Base-by-base conservation (phyloP, 768 basidiomycete genomes). In the Leccinum ochraceum region DNA sequence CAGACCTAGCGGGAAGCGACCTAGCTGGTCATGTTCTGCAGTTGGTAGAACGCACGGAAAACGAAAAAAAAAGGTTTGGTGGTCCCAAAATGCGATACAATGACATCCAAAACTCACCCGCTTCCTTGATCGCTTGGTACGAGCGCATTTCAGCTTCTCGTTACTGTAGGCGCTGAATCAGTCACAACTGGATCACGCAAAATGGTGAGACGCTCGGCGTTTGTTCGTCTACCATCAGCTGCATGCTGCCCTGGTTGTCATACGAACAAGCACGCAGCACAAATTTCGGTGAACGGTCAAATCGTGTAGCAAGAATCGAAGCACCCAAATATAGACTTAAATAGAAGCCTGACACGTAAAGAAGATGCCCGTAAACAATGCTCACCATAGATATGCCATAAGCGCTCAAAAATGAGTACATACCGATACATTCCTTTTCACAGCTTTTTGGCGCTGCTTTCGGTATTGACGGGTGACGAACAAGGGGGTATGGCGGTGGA, bases 311-410 rank as follows among this genome's bases (percentile, higher is more conserved):
- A 22, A 53, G 49, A 49, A 49, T 44, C 30, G 60, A 58, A 13
- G 48, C 26, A 49, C 22, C 24, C 37, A 17, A 6, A 54, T 54
- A 36, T 39, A 22, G 24, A 44, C 56, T 52, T 44, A 44, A 16
- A 44, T 52, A 62, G 34, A 50, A 54, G 53, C 17, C 56, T 24
- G 34, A 56, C 32, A 17, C 20, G 14, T 7, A 32, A 52, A 20
- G 24, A 59, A 16, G n/a, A 14, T 10, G 39, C 2, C 28, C 1
- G 34, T 24, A 32, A 17, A 42, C 14, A 32, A 24, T 39, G 59
- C 60, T 49, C 48, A 65, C 56, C 22, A 26, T 56, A 20, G 48
- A 50, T 32, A 20, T 9, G 30, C 9, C 49, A 30, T n/a, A 39
- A 39, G 20, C 34, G n/a, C 37, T 6, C 22, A 34, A 44, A 34